These are phyloP conservation scores for Auricularia sp. DNA, from an alignment of 768 basidiomycete species.

Conservation along the genomic window DNA sequence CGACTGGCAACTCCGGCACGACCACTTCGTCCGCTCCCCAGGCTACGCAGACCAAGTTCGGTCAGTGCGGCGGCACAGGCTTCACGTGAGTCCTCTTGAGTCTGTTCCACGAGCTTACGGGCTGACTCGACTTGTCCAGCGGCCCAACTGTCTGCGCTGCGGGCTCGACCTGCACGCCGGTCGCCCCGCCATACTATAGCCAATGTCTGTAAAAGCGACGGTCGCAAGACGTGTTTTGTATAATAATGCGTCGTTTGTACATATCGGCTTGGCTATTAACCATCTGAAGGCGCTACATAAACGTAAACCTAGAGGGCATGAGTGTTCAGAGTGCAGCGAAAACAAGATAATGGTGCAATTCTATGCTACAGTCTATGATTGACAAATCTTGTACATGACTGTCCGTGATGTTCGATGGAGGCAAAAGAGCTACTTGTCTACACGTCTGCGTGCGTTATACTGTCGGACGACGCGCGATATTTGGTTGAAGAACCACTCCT, in stretches of 20 bases:
- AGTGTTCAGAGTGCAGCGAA: too few species aligned
- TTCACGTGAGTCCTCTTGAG: constrained; percentile 3
- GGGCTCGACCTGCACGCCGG: constrained; percentile 7
- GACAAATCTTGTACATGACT: too few species aligned
- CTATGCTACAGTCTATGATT: too few species aligned
- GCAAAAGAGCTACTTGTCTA: not conserved
- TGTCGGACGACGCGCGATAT: constrained; percentile 30
- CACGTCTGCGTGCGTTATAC: not conserved
- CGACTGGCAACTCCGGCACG: not conserved
- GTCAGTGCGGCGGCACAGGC: constrained; percentile 16
- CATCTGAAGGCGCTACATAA: too few species aligned
- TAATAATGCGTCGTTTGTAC: too few species aligned
- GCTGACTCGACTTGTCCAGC: not conserved
- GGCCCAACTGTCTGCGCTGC: constrained; percentile 11
- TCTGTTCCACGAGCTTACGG: not conserved
- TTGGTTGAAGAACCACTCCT: constrained; percentile 73
- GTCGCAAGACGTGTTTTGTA: too few species aligned
- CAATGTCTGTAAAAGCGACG: too few species aligned
- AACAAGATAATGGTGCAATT: too few species aligned
- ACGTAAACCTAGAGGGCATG: too few species aligned
- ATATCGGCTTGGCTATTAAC: too few species aligned
- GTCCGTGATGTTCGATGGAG: too few species aligned
- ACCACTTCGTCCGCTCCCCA: constrained; percentile 1
- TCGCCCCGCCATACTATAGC: too few species aligned
- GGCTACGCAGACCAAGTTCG: constrained; percentile 11